These are phyloP conservation scores for Yamadazyma kitorensis DNA, from an alignment of 805 yeast genomes.

Conservation along the genomic window DNA sequence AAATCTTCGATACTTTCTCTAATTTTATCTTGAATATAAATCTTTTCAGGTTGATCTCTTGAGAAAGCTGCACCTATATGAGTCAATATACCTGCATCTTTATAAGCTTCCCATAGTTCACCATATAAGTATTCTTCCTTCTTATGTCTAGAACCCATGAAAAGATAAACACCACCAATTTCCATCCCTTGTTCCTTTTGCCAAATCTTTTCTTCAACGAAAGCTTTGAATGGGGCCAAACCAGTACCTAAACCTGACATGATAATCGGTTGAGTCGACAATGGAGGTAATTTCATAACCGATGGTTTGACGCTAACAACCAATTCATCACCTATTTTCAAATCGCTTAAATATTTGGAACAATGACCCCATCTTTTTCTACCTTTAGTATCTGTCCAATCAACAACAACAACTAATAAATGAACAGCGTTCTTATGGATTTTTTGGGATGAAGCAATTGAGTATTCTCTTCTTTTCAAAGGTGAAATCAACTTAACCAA, in stretches of 20 bases:
- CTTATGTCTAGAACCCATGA: slow-evolving; percentile 92
- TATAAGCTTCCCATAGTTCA: slow-evolving; percentile 95
- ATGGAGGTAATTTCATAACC: slow-evolving; percentile 92
- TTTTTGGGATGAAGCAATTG: slow-evolving; percentile 94
- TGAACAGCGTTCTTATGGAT: slow-evolving; percentile 90
- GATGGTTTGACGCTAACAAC: slow-evolving; percentile 96
- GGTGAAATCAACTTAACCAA: slow-evolving; percentile 76
- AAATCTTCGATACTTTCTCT: slow-evolving; percentile 70
- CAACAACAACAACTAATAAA: slow-evolving; percentile 89
- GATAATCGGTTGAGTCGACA: slow-evolving; percentile 82
- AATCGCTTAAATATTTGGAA: slow-evolving; percentile 83
- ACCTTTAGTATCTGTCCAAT: slow-evolving; percentile 87
- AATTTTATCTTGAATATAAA: slow-evolving; percentile 92
- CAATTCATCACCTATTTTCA: slow-evolving; percentile 75
- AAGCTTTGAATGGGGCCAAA: slow-evolving; percentile 96
- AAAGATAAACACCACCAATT: slow-evolving; percentile 85
- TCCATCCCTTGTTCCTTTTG: slow-evolving; percentile 85
- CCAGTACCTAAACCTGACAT: slow-evolving; percentile 99
- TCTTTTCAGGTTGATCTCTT: slow-evolving; percentile 93
- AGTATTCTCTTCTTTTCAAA: slow-evolving; percentile 94
- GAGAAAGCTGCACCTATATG: slow-evolving; percentile 98
- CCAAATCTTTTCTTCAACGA: slow-evolving; percentile 92
- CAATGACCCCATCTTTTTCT: slow-evolving; percentile 91
- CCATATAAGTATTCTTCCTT: slow-evolving; percentile 95
- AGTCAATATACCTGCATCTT: slow-evolving; percentile 87